These are phyloP conservation scores for Ogataea henricii DNA, from an alignment of 805 yeast species.

Conservation along the genomic window DNA sequence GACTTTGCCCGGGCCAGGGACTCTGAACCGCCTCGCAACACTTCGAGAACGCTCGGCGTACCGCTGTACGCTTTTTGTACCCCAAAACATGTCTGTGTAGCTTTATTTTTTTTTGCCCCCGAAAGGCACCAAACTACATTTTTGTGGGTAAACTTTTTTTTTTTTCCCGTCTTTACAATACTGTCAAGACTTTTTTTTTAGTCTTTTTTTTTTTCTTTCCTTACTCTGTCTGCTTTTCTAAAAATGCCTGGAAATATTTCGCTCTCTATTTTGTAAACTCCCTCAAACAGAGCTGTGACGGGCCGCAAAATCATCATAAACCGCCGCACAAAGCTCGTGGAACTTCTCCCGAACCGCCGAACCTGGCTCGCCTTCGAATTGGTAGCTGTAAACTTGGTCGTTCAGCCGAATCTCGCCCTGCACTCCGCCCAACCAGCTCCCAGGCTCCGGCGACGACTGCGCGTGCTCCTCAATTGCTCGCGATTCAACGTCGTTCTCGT, in stretches of 20 bases:
- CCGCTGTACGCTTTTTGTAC: background rate
- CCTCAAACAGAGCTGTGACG: background rate
- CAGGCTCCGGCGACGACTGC: conserved; percentile 9
- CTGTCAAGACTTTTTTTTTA: background rate
- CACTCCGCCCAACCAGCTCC: conserved; percentile 5
- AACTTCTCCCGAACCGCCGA: conserved; percentile 22
- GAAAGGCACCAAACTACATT: background rate
- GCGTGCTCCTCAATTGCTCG: conserved; percentile 30
- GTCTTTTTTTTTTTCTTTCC: background rate
- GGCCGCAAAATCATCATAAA: conserved; percentile 25
- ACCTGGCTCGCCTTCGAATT: conserved; percentile 15
- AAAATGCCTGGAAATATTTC: background rate
- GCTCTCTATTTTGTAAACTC: background rate
- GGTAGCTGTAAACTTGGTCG: conserved; percentile 22
- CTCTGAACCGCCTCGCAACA: background rate
- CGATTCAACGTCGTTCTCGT: conserved; percentile 23
- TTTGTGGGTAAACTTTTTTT: background rate
- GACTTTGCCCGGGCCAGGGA: too few species aligned
- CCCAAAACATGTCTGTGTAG: background rate
- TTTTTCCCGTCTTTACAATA: background rate
- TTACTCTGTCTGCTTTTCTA: background rate
- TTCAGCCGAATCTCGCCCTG: conserved; percentile 25
- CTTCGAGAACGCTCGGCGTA: background rate
- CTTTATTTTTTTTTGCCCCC: background rate
- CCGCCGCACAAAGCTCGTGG: conserved; percentile 21